Base-by-base conservation (phyloP, 345 rosid species). In the Citrus mangshanensis region DNA sequence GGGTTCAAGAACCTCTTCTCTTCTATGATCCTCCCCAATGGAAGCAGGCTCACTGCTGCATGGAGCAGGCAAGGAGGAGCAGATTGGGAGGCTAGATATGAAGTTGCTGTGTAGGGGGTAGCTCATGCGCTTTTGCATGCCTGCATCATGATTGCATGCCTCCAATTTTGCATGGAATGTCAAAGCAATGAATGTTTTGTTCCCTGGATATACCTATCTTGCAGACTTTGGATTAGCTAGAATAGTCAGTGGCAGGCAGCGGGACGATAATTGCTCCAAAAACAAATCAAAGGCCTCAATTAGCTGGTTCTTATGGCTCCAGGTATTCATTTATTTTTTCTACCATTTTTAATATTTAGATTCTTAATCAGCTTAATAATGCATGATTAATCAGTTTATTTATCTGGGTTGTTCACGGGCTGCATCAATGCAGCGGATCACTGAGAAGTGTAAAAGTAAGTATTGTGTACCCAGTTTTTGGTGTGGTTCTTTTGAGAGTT, bases 261-360 rank as follows among this genome's bases (percentile, higher is more conserved):
- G 58, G 34, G 78, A 35, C 65, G 86, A 82, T 34, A 90, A 84
- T 59, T 77, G 77, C 16, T 81, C 86, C 6, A 88, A 85, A n/a
- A 83, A 84, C 84, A 18, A 83, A 82, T 79, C 92, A 80, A 73
- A 90, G 87, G 77, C 93, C 93, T 68, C 91, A 88, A n/a, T 87
- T 93, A 35, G 97, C 95, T 35, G 99, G 99, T 71, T 95, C 99
- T 70, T 95, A 95, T 95, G 97, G 98, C 97, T 81, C 98, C 99
- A 80, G 98, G 99, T 93, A 86, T 28, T 7, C 60, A 66, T 74
- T 54, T 32, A 25, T n/a, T 14, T 72, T 77, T 46, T 13, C 25
- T 35, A 14, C 19, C 28, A 69, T 27, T 75, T n/a, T 19, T 22
- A n/a, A 38, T 38, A 19, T 56, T 30, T 25, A 69, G 9, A 56